A percentile compares a stretch with the other conserved stretches of the same genome.
Evolutionary conservation across 768 basidiomycete species (phyloP).

Genomic region (Suillus placidus): DNA sequence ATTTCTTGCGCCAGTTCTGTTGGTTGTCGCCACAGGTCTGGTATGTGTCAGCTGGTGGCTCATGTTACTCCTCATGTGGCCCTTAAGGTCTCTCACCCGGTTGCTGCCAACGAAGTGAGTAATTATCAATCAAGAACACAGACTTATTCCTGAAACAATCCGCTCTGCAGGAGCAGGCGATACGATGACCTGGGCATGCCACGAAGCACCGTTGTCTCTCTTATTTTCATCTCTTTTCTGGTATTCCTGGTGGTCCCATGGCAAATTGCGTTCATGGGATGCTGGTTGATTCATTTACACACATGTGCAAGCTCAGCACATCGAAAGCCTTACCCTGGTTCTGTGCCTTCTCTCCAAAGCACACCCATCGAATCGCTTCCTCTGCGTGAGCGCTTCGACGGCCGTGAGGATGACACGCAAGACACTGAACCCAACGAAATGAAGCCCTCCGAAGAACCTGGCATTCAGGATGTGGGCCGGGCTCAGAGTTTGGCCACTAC

Average conservation of each 20-base stretch:
- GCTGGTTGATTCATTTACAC: slow-evolving; percentile 77
- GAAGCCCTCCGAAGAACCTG: slow-evolving; percentile 10
- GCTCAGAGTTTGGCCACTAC: not conserved
- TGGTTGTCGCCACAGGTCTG: slow-evolving; percentile 63
- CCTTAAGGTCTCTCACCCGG: slow-evolving; percentile 30
- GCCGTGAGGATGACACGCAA: not conserved
- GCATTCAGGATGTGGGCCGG: not conserved
- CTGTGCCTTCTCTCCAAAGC: slow-evolving; percentile 27
- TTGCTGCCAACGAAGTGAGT: slow-evolving; percentile 21
- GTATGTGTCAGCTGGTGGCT: slow-evolving; percentile 64
- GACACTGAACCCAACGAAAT: slow-evolving; percentile 16
- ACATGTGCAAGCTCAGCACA: slow-evolving; percentile 50
- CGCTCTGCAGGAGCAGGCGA: slow-evolving; percentile 14
- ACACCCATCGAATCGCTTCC: slow-evolving; percentile 32
- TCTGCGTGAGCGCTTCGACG: slow-evolving; percentile 4
- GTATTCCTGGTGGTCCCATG: slow-evolving; percentile 83
- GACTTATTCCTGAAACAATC: not conserved
- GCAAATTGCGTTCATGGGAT: slow-evolving; percentile 88
- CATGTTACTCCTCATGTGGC: slow-evolving; percentile 51
- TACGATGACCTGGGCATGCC: slow-evolving; percentile 42
- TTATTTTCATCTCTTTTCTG: slow-evolving; percentile 60
- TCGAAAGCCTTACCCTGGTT: slow-evolving; percentile 22
- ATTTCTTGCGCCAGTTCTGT: slow-evolving; percentile 42
- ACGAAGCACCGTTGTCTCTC: slow-evolving; percentile 56
- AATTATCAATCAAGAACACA: not conserved